Percentiles rank a stretch among this genome's conserved stretches.
These are phyloP conservation scores for Arabidopsis suecica DNA, from an alignment of 345 rosid genomes.

Conservation along the genomic window DNA sequence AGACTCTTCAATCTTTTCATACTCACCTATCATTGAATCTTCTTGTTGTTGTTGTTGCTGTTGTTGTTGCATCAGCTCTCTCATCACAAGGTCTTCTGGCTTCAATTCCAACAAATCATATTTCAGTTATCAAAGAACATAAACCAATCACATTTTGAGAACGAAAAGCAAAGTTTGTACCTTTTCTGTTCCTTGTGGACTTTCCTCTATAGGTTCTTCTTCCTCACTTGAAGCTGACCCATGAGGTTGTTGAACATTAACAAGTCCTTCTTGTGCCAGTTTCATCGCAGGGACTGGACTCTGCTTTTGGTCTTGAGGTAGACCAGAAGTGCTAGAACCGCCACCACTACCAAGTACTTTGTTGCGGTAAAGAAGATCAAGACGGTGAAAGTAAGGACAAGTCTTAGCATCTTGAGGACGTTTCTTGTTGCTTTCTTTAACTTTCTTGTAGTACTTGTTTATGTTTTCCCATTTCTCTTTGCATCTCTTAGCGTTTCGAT, in stretches of 20 bases:
- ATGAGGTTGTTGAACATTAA: conserved; percentile 34
- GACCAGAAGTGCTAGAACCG: conserved; percentile 35
- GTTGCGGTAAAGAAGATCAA: conserved; percentile 70
- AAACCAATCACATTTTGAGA: conserved; percentile 8
- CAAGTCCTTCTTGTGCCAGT: conserved; percentile 48
- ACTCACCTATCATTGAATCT: conserved; percentile 50
- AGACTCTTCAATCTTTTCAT: conserved; percentile 53
- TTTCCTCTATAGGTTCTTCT: conserved; percentile 40
- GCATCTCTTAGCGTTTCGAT: conserved; percentile 74
- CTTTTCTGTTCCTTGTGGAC: conserved; percentile 46
- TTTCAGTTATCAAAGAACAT: conserved; percentile 45
- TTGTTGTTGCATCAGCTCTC: conserved; percentile 57
- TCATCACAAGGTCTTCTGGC: conserved; percentile 88
- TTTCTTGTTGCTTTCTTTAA: conserved; percentile 79
- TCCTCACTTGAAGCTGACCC: conserved; percentile 40
- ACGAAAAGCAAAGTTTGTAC: conserved; percentile 43
- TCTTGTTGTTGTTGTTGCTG: conserved; percentile 49
- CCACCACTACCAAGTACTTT: conserved; percentile 50
- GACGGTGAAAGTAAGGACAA: conserved; percentile 86
- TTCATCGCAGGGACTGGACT: conserved; percentile 25
- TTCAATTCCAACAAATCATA: conserved; percentile 59
- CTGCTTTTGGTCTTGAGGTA: conserved; percentile 44
- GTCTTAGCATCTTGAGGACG: conserved; percentile 91
- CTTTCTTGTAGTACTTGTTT: conserved; percentile 90
- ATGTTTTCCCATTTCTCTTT: conserved; percentile 96